Evolutionary conservation across 2,329 filamentous ascomycete species (phyloP).

Genomic region (Bipolaris victoriae): DNA sequence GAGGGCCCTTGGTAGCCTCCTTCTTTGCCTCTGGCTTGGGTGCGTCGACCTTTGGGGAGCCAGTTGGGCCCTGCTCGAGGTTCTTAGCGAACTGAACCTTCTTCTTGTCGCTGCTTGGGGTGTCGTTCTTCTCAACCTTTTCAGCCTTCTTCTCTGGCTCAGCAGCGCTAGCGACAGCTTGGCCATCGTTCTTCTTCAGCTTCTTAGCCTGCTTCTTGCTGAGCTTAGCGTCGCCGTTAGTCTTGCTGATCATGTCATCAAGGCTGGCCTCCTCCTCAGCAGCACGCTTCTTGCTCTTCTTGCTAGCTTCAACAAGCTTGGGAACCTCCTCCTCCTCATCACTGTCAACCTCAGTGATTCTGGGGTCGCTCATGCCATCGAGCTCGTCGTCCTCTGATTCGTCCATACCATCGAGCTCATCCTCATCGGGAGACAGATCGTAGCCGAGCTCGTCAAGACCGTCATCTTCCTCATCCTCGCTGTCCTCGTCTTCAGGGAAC

Average conservation of each 20-base stretch:
- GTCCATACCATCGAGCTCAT: conserved; percentile 68
- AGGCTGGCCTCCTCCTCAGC: conserved; percentile 69
- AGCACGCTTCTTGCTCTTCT: conserved; percentile 85
- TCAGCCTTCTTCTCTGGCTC: conserved; percentile 60
- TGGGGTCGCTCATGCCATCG: conserved; percentile 73
- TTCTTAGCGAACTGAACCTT: conserved; percentile 99
- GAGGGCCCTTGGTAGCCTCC: conserved; percentile 64
- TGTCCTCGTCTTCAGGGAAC: conserved; percentile 63
- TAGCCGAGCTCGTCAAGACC: conserved; percentile 72
- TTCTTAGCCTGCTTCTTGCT: conserved; percentile 99
- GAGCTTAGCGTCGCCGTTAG: conserved; percentile 72
- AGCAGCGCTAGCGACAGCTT: conserved; percentile 68
- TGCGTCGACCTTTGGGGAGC: conserved; percentile 55
- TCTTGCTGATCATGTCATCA: conserved; percentile 84
- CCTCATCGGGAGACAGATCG: conserved; percentile 79
- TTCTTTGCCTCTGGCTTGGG: conserved; percentile 55
- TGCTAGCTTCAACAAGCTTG: conserved; percentile 56
- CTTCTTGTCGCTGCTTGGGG: conserved; percentile 67
- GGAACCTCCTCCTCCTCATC: conserved; percentile 75
- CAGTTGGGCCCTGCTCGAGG: conserved; percentile 92
- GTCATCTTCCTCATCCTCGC: conserved; percentile 66
- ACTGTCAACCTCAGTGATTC: conserved; percentile 81
- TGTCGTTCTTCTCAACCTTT: conserved; percentile 54
- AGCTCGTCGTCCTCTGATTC: conserved; percentile 57
- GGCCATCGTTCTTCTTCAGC: conserved; percentile 97